Evolutionary conservation across 768 basidiomycete species (phyloP).

Genomic region (Royoungia palumana): DNA sequence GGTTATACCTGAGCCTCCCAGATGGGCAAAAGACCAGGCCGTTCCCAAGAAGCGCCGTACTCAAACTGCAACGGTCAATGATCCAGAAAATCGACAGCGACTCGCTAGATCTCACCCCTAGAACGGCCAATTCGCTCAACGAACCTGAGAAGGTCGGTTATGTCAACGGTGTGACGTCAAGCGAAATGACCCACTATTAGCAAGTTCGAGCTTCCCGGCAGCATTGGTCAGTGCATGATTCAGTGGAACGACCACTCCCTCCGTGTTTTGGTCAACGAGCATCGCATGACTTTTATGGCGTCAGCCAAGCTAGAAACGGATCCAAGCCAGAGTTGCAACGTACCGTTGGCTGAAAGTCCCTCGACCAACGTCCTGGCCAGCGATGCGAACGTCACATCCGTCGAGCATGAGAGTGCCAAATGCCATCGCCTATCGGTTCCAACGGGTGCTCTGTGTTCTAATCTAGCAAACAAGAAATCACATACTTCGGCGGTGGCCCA

Average conservation of each 20-base stretch:
- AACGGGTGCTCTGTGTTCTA: background rate
- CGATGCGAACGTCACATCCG: conserved; percentile 81
- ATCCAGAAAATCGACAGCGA: no score
- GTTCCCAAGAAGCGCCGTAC: conserved; percentile 87
- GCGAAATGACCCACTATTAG: conserved; percentile 63
- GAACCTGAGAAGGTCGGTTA: conserved; percentile 49
- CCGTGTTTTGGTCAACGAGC: conserved; percentile 85
- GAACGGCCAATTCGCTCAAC: conserved; percentile 84
- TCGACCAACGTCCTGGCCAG: conserved; percentile 89
- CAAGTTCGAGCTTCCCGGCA: conserved; percentile 73
- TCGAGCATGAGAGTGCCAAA: conserved; percentile 84
- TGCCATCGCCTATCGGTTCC: conserved; percentile 62
- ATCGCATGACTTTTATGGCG: conserved; percentile 69
- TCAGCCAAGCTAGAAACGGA: background rate
- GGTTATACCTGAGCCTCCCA: conserved; percentile 83
- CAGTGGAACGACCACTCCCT: conserved; percentile 75
- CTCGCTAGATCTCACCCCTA: conserved; percentile 55
- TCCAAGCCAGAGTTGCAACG: conserved; percentile 1
- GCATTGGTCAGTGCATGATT: conserved; percentile 59
- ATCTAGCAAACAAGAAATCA: background rate
- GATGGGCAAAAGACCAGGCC: conserved; percentile 74
- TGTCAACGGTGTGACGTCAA: background rate
- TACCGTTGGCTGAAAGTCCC: conserved; percentile 85
- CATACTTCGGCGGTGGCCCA: conserved; percentile 87
- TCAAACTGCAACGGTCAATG: conserved; percentile 62